Percentiles rank a stretch among this genome's conserved stretches.
Conservation (phyloP, 371 early-diverging fungal species). For the Mortierella sp. region DNA sequence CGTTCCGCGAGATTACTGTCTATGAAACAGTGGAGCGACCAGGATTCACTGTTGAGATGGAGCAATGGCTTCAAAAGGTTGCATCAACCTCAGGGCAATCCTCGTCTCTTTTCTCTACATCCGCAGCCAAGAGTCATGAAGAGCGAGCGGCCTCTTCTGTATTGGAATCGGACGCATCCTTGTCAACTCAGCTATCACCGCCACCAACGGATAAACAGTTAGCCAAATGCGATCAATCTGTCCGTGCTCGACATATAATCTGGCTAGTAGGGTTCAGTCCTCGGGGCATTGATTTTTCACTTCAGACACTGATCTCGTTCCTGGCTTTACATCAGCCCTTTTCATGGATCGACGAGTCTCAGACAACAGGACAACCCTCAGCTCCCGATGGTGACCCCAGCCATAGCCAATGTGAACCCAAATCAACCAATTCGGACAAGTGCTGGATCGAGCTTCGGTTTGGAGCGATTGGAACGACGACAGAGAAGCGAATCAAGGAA, state of each 20-base stretch:
- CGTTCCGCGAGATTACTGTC: slow-evolving; percentile 30
- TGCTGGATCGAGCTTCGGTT: neutral
- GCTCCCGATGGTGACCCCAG: neutral
- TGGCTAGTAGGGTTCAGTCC: slow-evolving; percentile 46
- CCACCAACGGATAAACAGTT: too few species aligned
- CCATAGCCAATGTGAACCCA: neutral
- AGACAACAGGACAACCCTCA: too few species aligned
- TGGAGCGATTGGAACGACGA: slow-evolving; percentile 40
- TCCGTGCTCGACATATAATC: neutral
- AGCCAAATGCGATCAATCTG: too few species aligned
- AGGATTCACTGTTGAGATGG: slow-evolving; percentile 15
- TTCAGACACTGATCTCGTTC: neutral
- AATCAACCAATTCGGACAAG: neutral
- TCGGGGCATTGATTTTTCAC: slow-evolving; percentile 30
- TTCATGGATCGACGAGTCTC: too few species aligned
- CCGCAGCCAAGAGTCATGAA: neutral
- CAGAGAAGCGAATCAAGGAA: slow-evolving; percentile 24
- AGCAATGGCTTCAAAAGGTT: slow-evolving; percentile 1
- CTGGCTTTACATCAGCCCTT: neutral
- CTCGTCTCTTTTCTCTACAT: neutral
- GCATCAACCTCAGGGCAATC: neutral
- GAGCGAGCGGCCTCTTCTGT: too few species aligned
- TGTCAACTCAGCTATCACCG: neutral
- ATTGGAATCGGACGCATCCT: neutral
- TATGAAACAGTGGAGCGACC: slow-evolving; percentile 27